phyloP scores from a whole-genome alignment of 257 asterid genomes.

The Lithospermum erythrorhizon region DNA sequence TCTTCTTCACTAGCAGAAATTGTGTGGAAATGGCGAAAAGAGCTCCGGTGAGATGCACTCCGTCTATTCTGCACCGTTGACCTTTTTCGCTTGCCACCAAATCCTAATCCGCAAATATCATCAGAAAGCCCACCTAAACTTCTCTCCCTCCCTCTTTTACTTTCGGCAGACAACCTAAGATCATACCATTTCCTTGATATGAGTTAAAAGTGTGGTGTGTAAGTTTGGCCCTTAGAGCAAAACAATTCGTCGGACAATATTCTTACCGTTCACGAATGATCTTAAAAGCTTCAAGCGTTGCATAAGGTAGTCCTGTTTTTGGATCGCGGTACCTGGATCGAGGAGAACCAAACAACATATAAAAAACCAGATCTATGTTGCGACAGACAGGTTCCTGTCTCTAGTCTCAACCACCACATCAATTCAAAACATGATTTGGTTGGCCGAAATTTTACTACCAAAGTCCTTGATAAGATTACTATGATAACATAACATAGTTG shows the following conservation, averaged over 20 bases:
- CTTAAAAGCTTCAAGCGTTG: constrained; percentile 94
- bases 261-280: constrained; percentile 57
- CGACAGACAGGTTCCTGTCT: neutral
- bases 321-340: constrained; percentile 74
- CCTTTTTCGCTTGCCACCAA: constrained; percentile 51
- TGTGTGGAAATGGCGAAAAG: constrained; percentile 46
- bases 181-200: neutral
- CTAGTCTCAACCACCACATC: neutral
- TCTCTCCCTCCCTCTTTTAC: constrained; percentile 26
- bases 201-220: neutral
- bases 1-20: constrained; percentile 39
- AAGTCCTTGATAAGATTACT: neutral
- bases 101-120: constrained; percentile 44
- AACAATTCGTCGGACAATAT: constrained; percentile 2
- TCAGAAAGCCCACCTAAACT: constrained; percentile 36
- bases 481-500: neutral
- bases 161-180: constrained; percentile 44
- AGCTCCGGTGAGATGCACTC: constrained; percentile 29
- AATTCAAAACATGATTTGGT: too few species aligned
- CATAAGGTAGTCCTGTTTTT: constrained; percentile 74
- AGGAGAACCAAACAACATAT: constrained; percentile 9
- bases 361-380: neutral
- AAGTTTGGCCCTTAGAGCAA: neutral
- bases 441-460: neutral
- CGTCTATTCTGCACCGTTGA: constrained; percentile 27